phyloP scores from a whole-genome alignment of 352 stramenopile species.

The Phytophthora pistaciae region DNA sequence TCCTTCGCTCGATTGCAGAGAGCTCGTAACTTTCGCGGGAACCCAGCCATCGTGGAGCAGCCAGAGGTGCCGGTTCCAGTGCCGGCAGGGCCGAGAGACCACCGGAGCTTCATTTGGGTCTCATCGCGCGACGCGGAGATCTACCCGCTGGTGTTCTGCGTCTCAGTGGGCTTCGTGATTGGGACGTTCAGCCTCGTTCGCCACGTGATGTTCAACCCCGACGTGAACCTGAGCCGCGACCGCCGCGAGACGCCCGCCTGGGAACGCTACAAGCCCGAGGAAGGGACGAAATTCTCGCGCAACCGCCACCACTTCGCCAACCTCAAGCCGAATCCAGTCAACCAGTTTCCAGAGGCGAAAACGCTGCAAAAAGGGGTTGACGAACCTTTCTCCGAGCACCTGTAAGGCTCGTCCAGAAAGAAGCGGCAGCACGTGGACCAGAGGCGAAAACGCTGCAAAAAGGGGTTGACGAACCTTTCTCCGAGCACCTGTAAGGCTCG shows the following conservation, averaged over 20 bases:
- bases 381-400: slow-evolving; percentile 12
- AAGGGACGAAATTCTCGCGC: slow-evolving; percentile 31
- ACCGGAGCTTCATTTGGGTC: slow-evolving; percentile 32
- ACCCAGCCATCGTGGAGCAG: slow-evolving; percentile 21
- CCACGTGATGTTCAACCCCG: slow-evolving; percentile 38
- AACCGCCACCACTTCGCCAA: slow-evolving; percentile 43
- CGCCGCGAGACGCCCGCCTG: slow-evolving; percentile 41
- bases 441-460: slow-evolving; percentile 28
- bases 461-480: slow-evolving; percentile 14
- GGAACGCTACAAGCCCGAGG: slow-evolving; percentile 38
- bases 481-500: slow-evolving; percentile 11
- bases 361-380: slow-evolving; percentile 26
- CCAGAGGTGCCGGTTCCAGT: slow-evolving; percentile 31
- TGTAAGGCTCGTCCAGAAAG: slow-evolving; percentile 1
- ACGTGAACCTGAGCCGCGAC: slow-evolving; percentile 38
- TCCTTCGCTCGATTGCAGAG: slow-evolving; percentile 26
- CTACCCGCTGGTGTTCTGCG: slow-evolving; percentile 43
- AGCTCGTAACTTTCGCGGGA: slow-evolving; percentile 12
- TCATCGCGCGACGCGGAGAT: slow-evolving; percentile 43
- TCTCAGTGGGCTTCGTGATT: slow-evolving; percentile 27
- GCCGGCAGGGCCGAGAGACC: slow-evolving; percentile 21
- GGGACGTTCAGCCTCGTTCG: slow-evolving; percentile 26
- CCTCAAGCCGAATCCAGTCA: slow-evolving; percentile 42
- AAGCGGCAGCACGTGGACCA: not conserved
- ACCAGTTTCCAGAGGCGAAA: slow-evolving; percentile 29